phyloP scores from a whole-genome alignment of 768 basidiomycete genomes.

The Leccinellum rugosiceps region DNA sequence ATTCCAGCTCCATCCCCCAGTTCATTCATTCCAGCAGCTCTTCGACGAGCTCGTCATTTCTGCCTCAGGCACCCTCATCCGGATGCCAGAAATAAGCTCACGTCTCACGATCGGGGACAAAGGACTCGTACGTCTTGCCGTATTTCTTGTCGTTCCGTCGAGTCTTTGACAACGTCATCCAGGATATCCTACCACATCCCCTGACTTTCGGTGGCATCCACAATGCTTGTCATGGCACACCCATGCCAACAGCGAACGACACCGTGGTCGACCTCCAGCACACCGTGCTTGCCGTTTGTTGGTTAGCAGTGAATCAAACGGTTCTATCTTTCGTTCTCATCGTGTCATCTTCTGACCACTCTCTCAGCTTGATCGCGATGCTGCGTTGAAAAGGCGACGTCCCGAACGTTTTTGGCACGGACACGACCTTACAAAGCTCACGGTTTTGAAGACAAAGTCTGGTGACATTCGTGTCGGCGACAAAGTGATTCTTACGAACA shows the following conservation, averaged over 20 bases:
- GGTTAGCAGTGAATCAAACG: conserved; percentile 86
- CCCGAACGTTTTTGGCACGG: conserved; percentile 78
- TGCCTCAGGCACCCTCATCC: conserved; percentile 61
- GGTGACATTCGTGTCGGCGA: conserved; percentile 76
- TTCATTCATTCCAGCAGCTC: conserved; percentile 45
- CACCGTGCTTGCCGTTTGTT: conserved; percentile 75
- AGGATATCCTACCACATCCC: conserved; percentile 69
- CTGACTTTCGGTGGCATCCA: conserved; percentile 45
- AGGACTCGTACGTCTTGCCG: conserved; percentile 52
- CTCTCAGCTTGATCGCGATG: conserved; percentile 54
- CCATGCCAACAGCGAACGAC: conserved; percentile 45
- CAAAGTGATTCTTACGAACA: conserved; percentile 58
- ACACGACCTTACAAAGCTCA: conserved; percentile 58
- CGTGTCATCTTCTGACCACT: conserved; percentile 1
- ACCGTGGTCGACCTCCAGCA: conserved; percentile 73
- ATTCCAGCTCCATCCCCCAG: background rate
- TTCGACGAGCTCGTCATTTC: conserved; percentile 82
- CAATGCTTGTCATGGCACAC: conserved; percentile 43
- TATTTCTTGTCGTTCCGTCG: background rate
- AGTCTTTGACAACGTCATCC: conserved; percentile 4
- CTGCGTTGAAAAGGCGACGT: conserved; percentile 55
- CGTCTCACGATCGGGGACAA: conserved; percentile 72
- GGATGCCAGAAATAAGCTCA: conserved; percentile 75
- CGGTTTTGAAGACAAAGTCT: conserved; percentile 55
- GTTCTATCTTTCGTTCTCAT: conserved; percentile 38